Conservation (phyloP, 257 asterid species). For the Petrea volubilis region DNA sequence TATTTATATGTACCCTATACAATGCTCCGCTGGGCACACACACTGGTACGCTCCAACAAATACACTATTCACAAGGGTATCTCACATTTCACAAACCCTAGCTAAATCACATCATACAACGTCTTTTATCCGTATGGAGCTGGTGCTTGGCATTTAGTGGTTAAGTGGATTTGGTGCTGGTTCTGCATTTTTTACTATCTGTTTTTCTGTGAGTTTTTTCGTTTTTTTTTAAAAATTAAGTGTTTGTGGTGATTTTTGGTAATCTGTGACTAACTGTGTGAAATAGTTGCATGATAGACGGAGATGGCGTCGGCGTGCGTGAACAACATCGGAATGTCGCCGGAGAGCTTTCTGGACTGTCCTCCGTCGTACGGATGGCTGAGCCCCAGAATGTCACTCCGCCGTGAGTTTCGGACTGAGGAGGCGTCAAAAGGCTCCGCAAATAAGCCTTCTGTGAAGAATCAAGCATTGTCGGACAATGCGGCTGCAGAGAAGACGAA, state of each 20-base stretch:
- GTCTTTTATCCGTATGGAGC: constrained; percentile 2
- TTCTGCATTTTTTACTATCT: not conserved
- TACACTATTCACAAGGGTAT: constrained; percentile 15
- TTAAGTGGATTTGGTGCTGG: constrained; percentile 11
- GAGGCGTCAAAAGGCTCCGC: constrained; percentile 32
- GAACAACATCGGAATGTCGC: constrained; percentile 54
- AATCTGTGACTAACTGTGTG: not conserved
- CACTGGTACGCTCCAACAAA: constrained; percentile 11
- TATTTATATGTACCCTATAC: constrained; percentile 33
- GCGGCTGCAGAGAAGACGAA: constrained; percentile 28
- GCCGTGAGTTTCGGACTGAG: constrained; percentile 36
- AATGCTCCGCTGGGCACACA: constrained; percentile 31
- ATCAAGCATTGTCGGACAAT: constrained; percentile 17
- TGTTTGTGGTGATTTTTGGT: not conserved
- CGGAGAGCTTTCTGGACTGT: constrained; percentile 56
- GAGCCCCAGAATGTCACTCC: constrained; percentile 50
- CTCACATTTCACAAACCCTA: constrained; percentile 45
- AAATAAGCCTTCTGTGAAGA: constrained; percentile 27
- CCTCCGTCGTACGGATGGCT: constrained; percentile 60
- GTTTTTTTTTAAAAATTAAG: not conserved
- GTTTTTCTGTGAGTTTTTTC: not conserved
- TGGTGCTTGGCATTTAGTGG: constrained; percentile 13
- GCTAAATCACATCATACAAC: constrained; percentile 13
- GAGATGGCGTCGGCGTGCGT: constrained; percentile 79
- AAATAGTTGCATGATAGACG: constrained; percentile 43